A percentile compares a stretch with the other conserved stretches of the same genome.
Conservation (phyloP, 768 basidiomycete genomes). For the Kondoa malvinella region DNA sequence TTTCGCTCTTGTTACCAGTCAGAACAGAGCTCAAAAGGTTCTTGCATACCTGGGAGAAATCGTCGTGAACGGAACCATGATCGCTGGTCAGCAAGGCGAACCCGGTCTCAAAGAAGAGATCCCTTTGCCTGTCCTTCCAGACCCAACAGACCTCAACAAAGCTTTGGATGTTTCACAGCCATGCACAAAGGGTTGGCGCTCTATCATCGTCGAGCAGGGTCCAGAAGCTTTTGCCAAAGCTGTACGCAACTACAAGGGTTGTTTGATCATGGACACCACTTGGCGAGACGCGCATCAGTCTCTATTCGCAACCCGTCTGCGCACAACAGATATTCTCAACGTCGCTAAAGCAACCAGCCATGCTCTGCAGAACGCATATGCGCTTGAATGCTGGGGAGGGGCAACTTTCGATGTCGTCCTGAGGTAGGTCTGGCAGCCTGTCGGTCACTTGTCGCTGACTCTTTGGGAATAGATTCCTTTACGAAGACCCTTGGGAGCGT, state of each 20-base stretch:
- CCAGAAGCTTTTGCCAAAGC: constrained; percentile 98
- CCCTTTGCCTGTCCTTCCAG: constrained; percentile 59
- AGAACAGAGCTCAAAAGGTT: constrained; percentile 95
- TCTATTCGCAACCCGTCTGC: constrained; percentile 81
- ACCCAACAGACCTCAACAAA: constrained; percentile 53
- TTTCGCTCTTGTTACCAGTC: constrained; percentile 92
- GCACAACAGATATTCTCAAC: constrained; percentile 93
- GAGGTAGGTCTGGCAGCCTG: constrained; percentile 45
- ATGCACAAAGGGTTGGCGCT: constrained; percentile 84
- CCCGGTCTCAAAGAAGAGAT: constrained; percentile 85
- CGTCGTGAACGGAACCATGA: constrained; percentile 91
- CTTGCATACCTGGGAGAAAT: constrained; percentile 93
- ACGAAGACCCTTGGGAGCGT: constrained; percentile 99
- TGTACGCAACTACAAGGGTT: constrained; percentile 85
- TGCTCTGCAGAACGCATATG: constrained; percentile 86
- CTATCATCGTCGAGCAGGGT: constrained; percentile 93
- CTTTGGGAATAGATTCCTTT: constrained; percentile 66
- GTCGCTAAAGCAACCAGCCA: constrained; percentile 95
- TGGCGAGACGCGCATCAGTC: constrained; percentile 99
- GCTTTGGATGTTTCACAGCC: constrained; percentile 64
- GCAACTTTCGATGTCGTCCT: constrained; percentile 98
- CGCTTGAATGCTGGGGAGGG: constrained; percentile 88
- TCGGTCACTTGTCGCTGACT: neutral
- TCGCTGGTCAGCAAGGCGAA: constrained; percentile 89
- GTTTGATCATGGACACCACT: constrained; percentile 93